Evolutionary conservation across 2,329 filamentous ascomycete species (phyloP).

Genomic region (Colletotrichum caudatum): DNA sequence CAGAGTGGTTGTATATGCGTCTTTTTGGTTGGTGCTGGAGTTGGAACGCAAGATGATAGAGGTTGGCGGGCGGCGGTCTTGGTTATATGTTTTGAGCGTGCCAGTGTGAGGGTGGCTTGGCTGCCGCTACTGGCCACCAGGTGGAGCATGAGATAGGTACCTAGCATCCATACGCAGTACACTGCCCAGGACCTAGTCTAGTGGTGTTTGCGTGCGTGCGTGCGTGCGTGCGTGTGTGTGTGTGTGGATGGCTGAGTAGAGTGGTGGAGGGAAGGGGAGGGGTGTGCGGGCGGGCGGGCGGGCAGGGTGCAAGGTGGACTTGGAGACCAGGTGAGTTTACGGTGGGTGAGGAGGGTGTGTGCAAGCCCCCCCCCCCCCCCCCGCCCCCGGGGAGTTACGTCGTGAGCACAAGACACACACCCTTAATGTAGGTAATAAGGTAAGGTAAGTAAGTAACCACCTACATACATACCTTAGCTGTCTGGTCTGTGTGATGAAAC

Average conservation of each 20-base stretch:
- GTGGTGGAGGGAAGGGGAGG: constrained; percentile 29
- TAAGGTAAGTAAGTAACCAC: too few relatives aligned
- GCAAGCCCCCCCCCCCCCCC: neutral
- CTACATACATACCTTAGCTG: neutral
- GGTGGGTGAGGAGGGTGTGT: constrained; percentile 1
- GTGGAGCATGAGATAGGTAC: constrained; percentile 25
- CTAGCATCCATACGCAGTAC: neutral
- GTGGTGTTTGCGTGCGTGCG: neutral
- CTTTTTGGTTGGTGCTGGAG: constrained; percentile 33
- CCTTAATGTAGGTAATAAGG: too few relatives aligned
- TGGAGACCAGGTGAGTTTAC: neutral
- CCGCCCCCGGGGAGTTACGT: too few relatives aligned
- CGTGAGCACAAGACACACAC: too few relatives aligned
- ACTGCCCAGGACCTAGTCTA: neutral
- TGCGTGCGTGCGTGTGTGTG: constrained; percentile 1
- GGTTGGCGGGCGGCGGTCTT: constrained; percentile 35
- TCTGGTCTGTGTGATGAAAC: constrained; percentile 42
- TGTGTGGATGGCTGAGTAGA: constrained; percentile 33
- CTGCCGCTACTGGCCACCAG: constrained; percentile 22
- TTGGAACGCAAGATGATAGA: neutral
- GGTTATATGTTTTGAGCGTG: constrained; percentile 39
- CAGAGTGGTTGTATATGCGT: constrained; percentile 10
- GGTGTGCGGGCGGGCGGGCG: neutral
- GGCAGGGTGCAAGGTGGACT: neutral
- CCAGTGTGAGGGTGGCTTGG: constrained; percentile 29